Evolutionary conservation across 768 basidiomycete species (phyloP).

Genomic region (Sporobolomyces roseus): DNA sequence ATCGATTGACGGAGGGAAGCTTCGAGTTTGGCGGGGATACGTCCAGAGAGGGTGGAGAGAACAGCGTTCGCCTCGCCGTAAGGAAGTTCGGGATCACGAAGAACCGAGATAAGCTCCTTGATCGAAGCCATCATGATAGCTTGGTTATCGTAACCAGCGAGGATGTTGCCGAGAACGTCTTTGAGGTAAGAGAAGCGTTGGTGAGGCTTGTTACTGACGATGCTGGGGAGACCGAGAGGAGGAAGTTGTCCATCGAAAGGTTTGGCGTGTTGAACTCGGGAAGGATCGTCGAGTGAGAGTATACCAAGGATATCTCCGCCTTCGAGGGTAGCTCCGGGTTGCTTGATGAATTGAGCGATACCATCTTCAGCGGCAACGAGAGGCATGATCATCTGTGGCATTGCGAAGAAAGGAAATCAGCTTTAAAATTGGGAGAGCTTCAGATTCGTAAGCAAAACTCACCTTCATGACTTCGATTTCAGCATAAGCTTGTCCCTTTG

Average conservation of each 20-base stretch:
- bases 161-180: constrained; percentile 76
- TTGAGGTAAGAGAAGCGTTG: constrained; percentile 74
- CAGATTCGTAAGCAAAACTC: constrained; percentile 43
- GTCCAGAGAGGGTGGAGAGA: constrained; percentile 81
- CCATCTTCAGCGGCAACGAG: constrained; percentile 91
- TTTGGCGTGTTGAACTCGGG: constrained; percentile 94
- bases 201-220: constrained; percentile 82
- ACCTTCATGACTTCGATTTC: constrained; percentile 79
- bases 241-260: constrained; percentile 95
- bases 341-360: constrained; percentile 90
- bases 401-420: constrained; percentile 54
- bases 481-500: constrained; percentile 93
- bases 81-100: constrained; percentile 80
- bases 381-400: constrained; percentile 99
- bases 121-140: constrained; percentile 79
- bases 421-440: constrained; percentile 12
- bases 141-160: constrained; percentile 96
- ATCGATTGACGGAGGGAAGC: constrained; percentile 74
- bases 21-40: constrained; percentile 87
- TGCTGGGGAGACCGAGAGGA: constrained; percentile 74
- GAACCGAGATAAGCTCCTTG: constrained; percentile 75
- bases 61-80: constrained; percentile 79
- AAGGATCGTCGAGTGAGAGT: constrained; percentile 89
- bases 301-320: constrained; percentile 98
- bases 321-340: constrained; percentile 92